Base-by-base conservation (phyloP, 441 rosid species). In the Aquilaria agallochum region DNA sequence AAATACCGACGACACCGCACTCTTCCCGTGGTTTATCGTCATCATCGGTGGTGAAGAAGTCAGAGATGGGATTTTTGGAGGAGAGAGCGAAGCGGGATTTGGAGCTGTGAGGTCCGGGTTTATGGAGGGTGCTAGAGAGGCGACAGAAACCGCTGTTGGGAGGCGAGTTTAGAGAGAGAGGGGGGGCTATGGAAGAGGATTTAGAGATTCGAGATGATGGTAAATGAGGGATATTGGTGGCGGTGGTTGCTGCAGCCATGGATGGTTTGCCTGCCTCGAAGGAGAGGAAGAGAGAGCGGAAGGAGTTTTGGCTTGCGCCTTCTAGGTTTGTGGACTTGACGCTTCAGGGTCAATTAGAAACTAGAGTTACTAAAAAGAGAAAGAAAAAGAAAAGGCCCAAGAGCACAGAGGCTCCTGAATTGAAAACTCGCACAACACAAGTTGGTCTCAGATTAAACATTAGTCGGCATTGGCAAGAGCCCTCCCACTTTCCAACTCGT, bases 1-100 rank as follows among this genome's bases (percentile, higher is more conserved):
- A 90, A 63, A 93, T 84, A 32, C 98, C 98, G 31, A 90, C 96
- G 31, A 93, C 97, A 5, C 97, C 98, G 62, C 98, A 90, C 89
- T 93, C 98, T 50, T 93, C 98, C 0, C 93, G 89, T 30, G 95
- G 97, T 74, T 88, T 88, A 47, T 90, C 97, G 70, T 85, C 89
- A 31, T 67, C 69, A 36, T 74, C 78, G 4, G 76, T 27, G 32
- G 76, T 12, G 31, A 68, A 32, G 60, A 64, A 57, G 50, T 10
- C 70, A 20, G 76, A 65, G 36, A 75, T 52, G 10, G 86, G 83
- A 64, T 73, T 81, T 56, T 71, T 74, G 13, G 77, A 71, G 32
- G 62, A 58, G 65, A 53, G 31, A 32, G 61, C 4, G 33, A 55
- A 11, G 53, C 65, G 71, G 31, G 66, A 5, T 56, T 62, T 76